These are phyloP conservation scores for Auricularia sp. DNA, from an alignment of 768 basidiomycete genomes.

Conservation along the genomic window DNA sequence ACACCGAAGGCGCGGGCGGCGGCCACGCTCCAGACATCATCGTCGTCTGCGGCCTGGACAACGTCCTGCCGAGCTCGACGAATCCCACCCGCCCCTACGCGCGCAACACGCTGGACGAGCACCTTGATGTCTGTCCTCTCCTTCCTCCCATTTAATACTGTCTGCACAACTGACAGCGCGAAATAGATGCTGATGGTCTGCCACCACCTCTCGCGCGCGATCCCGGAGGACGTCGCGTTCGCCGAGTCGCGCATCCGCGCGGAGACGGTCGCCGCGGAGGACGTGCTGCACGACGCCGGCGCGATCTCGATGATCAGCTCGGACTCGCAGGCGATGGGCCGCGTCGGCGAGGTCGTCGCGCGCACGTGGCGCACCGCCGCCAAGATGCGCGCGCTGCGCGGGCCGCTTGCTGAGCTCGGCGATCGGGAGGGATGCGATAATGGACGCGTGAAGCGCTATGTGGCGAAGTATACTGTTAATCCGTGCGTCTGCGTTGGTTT, in stretches of 20 bases:
- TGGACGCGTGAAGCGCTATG: conserved; percentile 84
- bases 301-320: conserved; percentile 96
- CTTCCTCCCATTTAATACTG: background rate
- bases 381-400: conserved; percentile 77
- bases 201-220: conserved; percentile 87
- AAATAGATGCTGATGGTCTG: conserved; percentile 98
- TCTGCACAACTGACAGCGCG: background rate
- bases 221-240: conserved; percentile 89
- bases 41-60: conserved; percentile 81
- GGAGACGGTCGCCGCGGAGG: conserved; percentile 96
- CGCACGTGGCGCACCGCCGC: conserved; percentile 96
- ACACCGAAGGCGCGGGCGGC: conserved; percentile 91
- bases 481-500: conserved; percentile 48
- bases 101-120: conserved; percentile 88
- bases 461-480: conserved; percentile 95
- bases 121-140: conserved; percentile 67
- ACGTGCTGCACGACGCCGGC: conserved; percentile 84
- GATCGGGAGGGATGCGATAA: conserved; percentile 72
- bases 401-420: conserved; percentile 60
- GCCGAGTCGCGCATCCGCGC: conserved; percentile 95
- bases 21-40: conserved; percentile 99
- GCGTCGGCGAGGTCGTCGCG: conserved; percentile 87
- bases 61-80: conserved; percentile 92
- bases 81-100: conserved; percentile 94
- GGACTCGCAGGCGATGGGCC: conserved; percentile 97